Base-by-base conservation (phyloP, 805 yeast species). In the Starmerella potacharoeniae region DNA sequence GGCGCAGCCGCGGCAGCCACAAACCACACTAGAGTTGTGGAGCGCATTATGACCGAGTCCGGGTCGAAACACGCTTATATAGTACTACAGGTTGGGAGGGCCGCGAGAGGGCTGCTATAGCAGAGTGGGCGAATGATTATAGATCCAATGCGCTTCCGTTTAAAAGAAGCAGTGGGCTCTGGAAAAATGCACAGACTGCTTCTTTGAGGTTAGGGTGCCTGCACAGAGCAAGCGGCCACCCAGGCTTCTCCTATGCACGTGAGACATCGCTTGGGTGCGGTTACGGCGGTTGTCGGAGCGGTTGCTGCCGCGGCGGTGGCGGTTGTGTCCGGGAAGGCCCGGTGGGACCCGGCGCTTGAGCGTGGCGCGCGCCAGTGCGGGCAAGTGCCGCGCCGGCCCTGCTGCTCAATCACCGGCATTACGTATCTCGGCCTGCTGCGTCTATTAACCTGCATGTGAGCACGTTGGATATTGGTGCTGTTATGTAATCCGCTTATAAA, bases 211-310 rank as follows among this genome's bases (percentile, higher is more conserved):
- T 46, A 46, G 49, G 49, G 49, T 34, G 7, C 31, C 49, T 46
- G 49, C 49, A 46, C 34, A 46, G 49, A 46, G 49, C 49, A 46
- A 46, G 31, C 40, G 40, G 14, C 37, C 16, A 29, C 49, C 40
- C 49, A 16, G 36, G 13, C 28, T 36, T 30, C 8, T n/a, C 36
- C 4, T 14, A n/a, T 30, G 48, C 48, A 44, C 48, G 48, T 44
- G 48, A 44, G 36, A 10, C 6, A 7, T 1, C 31, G 9, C 2
- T 1, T 1, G 29, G 22, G 6, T 37, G 28, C 48, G 37, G n/a
- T 22, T 22, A 22, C 22, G 22, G 22, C 22, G 22, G 22, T 22
- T 22, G 22, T 22, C 22, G 22, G 22, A 22, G 22, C 22, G 22
- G 22, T 22, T 22, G 22, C 22, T 22, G 22, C 22, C 22, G 22